Percentiles rank a stretch among this genome's conserved stretches.
phyloP scores from a whole-genome alignment of 1,139 yeast species.

The Taphrina communis region DNA sequence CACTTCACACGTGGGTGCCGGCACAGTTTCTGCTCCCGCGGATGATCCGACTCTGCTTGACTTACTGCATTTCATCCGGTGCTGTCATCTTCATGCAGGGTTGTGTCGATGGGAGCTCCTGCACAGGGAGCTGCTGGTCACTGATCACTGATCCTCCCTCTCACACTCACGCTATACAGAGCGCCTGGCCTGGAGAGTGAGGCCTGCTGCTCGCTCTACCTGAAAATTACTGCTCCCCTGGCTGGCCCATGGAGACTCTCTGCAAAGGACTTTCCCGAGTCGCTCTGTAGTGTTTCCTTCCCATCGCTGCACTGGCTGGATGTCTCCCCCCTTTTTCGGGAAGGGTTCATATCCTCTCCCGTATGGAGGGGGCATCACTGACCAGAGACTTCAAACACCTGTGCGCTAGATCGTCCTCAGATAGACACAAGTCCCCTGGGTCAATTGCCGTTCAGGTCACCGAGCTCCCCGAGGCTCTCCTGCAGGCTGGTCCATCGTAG shows the following conservation, averaged over 20 bases:
- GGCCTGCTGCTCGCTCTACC: neutral
- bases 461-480: neutral
- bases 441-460: conserved; percentile 2
- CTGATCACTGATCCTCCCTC: neutral
- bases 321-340: neutral
- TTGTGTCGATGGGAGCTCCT: neutral
- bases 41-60: too few relatives aligned
- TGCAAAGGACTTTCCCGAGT: conserved; percentile 34
- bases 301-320: conserved; percentile 27
- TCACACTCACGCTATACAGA: too few relatives aligned
- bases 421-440: conserved; percentile 15
- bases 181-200: too few relatives aligned
- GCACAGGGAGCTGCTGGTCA: neutral
- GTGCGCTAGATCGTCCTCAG: conserved; percentile 40
- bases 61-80: too few relatives aligned
- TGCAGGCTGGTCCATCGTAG: conserved; percentile 16
- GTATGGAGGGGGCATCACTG: neutral
- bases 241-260: neutral
- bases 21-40: too few relatives aligned
- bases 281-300: conserved; percentile 23
- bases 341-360: too few relatives aligned
- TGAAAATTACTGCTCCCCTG: conserved; percentile 4
- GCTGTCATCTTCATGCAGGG: too few relatives aligned
- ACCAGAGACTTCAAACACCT: conserved; percentile 40
- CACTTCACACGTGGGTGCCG: too few relatives aligned